Percentiles rank a stretch among this genome's conserved stretches.
Conservation (phyloP, 2,329 filamentous ascomycete species). For the Thelonectria discophora region DNA sequence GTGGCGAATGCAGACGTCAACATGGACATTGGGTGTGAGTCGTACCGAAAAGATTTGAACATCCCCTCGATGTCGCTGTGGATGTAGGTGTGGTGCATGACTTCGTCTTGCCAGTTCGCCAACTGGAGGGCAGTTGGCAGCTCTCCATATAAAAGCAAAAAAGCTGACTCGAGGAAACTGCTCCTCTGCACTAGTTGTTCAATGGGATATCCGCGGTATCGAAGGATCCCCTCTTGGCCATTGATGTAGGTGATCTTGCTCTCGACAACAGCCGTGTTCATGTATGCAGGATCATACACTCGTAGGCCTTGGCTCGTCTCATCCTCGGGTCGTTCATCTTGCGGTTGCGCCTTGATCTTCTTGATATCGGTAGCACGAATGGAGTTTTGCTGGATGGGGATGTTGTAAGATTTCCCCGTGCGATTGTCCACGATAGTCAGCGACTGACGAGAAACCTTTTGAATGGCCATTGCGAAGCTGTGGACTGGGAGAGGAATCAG, state of each 20-base stretch:
- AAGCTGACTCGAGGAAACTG: constrained; percentile 60
- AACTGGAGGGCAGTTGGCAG: constrained; percentile 55
- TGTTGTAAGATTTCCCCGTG: constrained; percentile 57
- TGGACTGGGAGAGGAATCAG: too few relatives aligned
- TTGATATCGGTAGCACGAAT: constrained; percentile 62
- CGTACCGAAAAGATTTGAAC: constrained; percentile 61
- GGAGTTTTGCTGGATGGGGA: constrained; percentile 60
- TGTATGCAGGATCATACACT: constrained; percentile 61
- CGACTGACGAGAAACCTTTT: constrained; percentile 34
- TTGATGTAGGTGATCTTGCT: constrained; percentile 63
- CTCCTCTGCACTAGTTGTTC: constrained; percentile 60
- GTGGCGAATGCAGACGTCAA: constrained; percentile 60
- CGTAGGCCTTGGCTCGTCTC: constrained; percentile 59
- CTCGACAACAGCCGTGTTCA: constrained; percentile 61
- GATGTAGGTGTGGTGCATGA: constrained; percentile 61
- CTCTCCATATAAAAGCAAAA: constrained; percentile 61
- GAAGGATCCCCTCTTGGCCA: constrained; percentile 59
- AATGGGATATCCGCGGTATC: constrained; percentile 62
- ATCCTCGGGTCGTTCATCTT: constrained; percentile 52
- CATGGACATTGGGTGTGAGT: constrained; percentile 63
- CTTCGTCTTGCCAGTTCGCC: constrained; percentile 55
- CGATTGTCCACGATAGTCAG: constrained; percentile 60
- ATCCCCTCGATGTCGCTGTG: constrained; percentile 60
- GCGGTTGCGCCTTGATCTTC: constrained; percentile 53
- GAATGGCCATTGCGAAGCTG: constrained; percentile 14